Evolutionary conservation across 2,329 filamentous ascomycete genomes (phyloP).

Genomic region (Apiospora saccharicola): DNA sequence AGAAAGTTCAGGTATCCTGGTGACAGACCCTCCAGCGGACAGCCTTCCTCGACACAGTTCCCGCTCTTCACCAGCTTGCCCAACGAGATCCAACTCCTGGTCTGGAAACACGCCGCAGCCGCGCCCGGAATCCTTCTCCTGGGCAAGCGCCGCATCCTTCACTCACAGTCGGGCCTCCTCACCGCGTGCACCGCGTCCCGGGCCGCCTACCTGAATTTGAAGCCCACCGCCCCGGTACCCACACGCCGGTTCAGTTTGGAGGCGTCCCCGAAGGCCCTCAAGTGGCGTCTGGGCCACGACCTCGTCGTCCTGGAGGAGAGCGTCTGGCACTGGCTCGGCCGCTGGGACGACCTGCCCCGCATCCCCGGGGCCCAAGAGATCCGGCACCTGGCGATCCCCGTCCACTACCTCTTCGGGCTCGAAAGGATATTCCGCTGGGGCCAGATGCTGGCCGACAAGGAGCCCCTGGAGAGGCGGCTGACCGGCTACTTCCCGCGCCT

Average conservation of each 20-base stretch:
- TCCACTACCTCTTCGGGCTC: neutral
- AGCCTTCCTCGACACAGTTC: neutral
- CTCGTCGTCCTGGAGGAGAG: neutral
- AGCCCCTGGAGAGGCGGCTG: neutral
- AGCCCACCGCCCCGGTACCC: neutral
- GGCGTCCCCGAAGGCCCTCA: neutral
- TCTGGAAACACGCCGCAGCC: neutral
- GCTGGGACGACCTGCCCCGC: neutral
- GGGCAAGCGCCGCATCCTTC: neutral
- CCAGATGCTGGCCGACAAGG: too few species aligned
- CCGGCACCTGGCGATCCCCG: neutral
- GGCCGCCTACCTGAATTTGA: neutral
- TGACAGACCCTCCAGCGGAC: neutral
- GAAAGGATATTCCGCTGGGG: accelerated
- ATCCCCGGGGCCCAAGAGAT: neutral
- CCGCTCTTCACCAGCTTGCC: neutral
- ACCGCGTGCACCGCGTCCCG: neutral
- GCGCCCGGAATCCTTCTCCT: neutral
- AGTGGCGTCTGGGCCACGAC: neutral
- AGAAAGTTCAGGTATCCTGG: neutral
- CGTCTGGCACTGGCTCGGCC: too few species aligned
- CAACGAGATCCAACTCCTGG: neutral
- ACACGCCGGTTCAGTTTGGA: neutral
- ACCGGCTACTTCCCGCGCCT: neutral
- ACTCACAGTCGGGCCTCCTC: neutral